These are phyloP conservation scores for Allantophomopsis cytisporea DNA, from an alignment of 2,329 filamentous ascomycete species.

Conservation along the genomic window DNA sequence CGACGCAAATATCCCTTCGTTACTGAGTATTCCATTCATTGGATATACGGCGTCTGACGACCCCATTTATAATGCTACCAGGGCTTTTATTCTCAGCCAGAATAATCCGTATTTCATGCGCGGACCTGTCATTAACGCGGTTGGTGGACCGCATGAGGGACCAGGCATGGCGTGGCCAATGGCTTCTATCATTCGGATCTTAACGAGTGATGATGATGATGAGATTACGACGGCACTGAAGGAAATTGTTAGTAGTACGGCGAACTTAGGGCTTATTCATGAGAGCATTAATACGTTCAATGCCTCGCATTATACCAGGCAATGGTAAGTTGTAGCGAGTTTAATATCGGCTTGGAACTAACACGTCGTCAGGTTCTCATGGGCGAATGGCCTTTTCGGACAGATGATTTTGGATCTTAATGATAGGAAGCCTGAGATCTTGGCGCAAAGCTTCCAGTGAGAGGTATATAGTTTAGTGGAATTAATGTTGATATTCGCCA, in stretches of 20 bases:
- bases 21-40: conserved; percentile 51
- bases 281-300: conserved; percentile 31
- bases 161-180: conserved; percentile 39
- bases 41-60: conserved; percentile 46
- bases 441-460: conserved; percentile 33
- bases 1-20: conserved; percentile 56
- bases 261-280: conserved; percentile 28
- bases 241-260: conserved; percentile 13
- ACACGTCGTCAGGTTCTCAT: conserved; percentile 41
- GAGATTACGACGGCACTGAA: conserved; percentile 17
- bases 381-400: conserved; percentile 81
- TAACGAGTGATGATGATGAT: conserved; percentile 26
- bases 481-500: too few relatives aligned
- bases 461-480: neutral
- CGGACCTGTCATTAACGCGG: conserved; percentile 40
- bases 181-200: conserved; percentile 36
- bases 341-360: too few relatives aligned
- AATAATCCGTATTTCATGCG: conserved; percentile 58
- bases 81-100: conserved; percentile 53
- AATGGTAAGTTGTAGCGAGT: conserved; percentile 18
- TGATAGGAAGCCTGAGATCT: conserved; percentile 55
- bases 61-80: conserved; percentile 62
- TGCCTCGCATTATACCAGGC: conserved; percentile 24
- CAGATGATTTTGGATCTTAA: conserved; percentile 69
- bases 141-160: conserved; percentile 58